Base-by-base conservation (phyloP, 106 monocot genomes). In the Dioscorea zingiberensis region DNA sequence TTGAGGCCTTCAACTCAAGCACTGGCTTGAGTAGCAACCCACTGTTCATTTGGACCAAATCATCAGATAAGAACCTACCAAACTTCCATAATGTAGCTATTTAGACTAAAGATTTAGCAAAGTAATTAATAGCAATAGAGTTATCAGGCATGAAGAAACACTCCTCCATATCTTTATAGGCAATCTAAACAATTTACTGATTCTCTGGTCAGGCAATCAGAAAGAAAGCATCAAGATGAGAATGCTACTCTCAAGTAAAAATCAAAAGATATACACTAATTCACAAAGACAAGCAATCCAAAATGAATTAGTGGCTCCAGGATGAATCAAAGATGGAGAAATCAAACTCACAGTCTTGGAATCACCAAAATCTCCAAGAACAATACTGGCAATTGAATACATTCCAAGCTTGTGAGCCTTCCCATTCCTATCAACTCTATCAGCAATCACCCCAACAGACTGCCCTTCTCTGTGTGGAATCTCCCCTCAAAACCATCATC, bases 311-410 rank as follows among this genome's bases (percentile, higher is more conserved):
- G 11, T 25, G 25, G 16, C 14, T 12, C 13, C n/a, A 24, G 27
- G 2, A 25, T 16, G 27, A 59, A 59, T 59, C 27, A 19, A 11
- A 11, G 15, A 63, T 19, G 27, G 14, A n/a, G 29, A 38, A 1
- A 28, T 38, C 5, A 46, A 69, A 76, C 84, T 85, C 59, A 94
- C 94, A n/a, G 87, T 95, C 65, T 88, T 95, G 22, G 91, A 85
- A 71, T 95, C 94, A 47, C 94, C 94, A 44, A 95, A 91, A 55
- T 95, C 94, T 0, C 94, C 94, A 60, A 95, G 68, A 57, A 91
- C 94, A 66, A 91, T 95, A 80, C 94, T 95, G 29, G 94, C 94
- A 55, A 95, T 95, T 19, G 94, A 95, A 64, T 95, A 95, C 30
- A 95, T 51, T 64, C 95, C 83, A 67, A 95, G 64, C 76, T 95